Conservation (phyloP, 495 filamentous ascomycete genomes). For the Penicillium odoratum region DNA sequence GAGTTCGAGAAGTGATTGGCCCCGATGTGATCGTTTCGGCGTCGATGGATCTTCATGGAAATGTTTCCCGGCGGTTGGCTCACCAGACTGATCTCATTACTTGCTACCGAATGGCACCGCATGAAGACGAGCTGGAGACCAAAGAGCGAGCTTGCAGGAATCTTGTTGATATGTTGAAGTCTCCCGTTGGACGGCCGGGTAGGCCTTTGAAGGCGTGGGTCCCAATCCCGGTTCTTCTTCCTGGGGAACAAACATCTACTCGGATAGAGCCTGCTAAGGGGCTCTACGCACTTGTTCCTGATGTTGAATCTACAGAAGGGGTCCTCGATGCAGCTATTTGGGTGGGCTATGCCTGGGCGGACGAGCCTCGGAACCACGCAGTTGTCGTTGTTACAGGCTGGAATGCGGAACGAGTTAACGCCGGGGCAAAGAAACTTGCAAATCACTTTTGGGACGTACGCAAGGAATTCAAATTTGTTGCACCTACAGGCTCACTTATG, state of each 20-base stretch:
- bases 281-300: constrained; percentile 51
- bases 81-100: constrained; percentile 56
- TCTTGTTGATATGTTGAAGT: constrained; percentile 41
- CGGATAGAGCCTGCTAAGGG: constrained; percentile 54
- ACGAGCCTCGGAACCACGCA: constrained; percentile 56
- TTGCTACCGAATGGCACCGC: constrained; percentile 57
- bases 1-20: constrained; percentile 49
- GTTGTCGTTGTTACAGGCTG: constrained; percentile 55
- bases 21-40: constrained; percentile 52
- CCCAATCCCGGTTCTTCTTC: constrained; percentile 53
- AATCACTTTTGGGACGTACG: constrained; percentile 50
- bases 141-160: constrained; percentile 57
- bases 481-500: constrained; percentile 50
- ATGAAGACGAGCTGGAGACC: constrained; percentile 52
- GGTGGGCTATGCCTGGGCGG: constrained; percentile 63
- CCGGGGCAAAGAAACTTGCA: constrained; percentile 48
- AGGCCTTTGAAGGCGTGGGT: constrained; percentile 58
- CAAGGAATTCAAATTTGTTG: constrained; percentile 53
- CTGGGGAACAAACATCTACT: constrained; percentile 60
- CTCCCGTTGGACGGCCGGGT: background rate
- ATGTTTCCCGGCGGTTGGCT: constrained; percentile 52
- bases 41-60: constrained; percentile 60
- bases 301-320: constrained; percentile 39
- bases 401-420: constrained; percentile 35
- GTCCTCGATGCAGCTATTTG: constrained; percentile 57